Evolutionary conservation across 805 yeast species (phyloP).

Genomic region (Kuraishia floccosa): DNA sequence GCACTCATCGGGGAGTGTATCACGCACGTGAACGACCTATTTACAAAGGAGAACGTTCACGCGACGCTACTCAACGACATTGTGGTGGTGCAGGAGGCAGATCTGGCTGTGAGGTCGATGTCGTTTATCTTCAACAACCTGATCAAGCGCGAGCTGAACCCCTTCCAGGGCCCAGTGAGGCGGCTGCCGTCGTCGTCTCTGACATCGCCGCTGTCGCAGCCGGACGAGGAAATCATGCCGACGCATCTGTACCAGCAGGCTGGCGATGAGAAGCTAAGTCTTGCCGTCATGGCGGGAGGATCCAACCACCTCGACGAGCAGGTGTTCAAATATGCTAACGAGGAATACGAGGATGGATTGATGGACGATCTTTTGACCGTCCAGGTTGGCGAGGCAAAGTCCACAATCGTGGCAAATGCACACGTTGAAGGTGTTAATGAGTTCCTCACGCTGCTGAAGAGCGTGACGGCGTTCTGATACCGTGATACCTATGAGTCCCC

Average conservation of each 20-base stretch:
- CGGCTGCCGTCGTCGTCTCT: conserved; percentile 10
- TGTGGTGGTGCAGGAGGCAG: conserved; percentile 61
- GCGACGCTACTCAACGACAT: conserved; percentile 64
- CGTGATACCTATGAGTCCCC: no score
- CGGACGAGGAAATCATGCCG: conserved; percentile 6
- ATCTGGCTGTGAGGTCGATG: conserved; percentile 45
- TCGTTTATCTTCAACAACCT: conserved; percentile 34
- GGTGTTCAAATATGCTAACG: conserved; percentile 41
- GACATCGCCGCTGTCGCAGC: conserved; percentile 8
- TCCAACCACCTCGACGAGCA: conserved; percentile 63
- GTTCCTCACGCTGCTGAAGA: conserved; percentile 38
- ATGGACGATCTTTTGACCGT: conserved; percentile 45
- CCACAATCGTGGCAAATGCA: no score
- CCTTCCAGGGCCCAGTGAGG: conserved; percentile 8
- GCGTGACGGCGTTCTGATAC: conserved; percentile 10
- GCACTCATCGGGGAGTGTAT: conserved; percentile 75
- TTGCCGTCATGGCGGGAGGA: conserved; percentile 53
- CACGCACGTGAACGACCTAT: conserved; percentile 72
- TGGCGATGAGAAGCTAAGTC: conserved; percentile 16
- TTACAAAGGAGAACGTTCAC: conserved; percentile 53
- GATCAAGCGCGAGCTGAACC: conserved; percentile 9
- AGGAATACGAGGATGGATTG: conserved; percentile 20
- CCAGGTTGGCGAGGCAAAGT: conserved; percentile 39
- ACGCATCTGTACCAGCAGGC: not conserved
- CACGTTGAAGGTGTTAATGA: conserved; percentile 64